Conservation (phyloP, 768 basidiomycete species). For the Lactarius deliciosus region DNA sequence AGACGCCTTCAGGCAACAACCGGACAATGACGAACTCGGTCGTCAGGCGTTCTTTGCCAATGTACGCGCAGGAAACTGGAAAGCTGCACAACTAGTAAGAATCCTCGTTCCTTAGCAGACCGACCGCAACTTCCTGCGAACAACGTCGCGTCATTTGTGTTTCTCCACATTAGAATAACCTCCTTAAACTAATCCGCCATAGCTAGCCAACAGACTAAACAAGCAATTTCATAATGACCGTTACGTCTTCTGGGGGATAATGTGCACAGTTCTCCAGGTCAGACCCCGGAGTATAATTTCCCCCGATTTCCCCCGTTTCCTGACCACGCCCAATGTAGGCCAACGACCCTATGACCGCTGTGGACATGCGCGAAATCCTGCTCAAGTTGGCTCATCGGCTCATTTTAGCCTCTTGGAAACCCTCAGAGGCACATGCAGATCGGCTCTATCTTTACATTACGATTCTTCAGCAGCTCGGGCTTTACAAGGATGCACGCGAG, state of each 20-base stretch:
- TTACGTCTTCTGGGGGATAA: conserved; percentile 82
- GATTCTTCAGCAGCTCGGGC: conserved; percentile 65
- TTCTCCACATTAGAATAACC: background rate
- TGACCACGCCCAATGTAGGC: conserved; percentile 47
- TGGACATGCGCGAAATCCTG: conserved; percentile 62
- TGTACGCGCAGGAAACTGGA: conserved; percentile 78
- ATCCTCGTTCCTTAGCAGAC: background rate
- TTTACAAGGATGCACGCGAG: conserved; percentile 68
- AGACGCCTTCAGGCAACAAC: conserved; percentile 79
- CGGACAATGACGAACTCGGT: conserved; percentile 78
- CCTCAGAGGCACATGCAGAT: conserved; percentile 65
- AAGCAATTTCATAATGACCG: conserved; percentile 82
- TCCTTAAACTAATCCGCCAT: conserved; percentile 13
- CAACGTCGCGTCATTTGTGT: background rate
- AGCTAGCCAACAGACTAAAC: conserved; percentile 81
- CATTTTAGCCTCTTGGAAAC: conserved; percentile 59
- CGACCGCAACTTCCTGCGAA: background rate
- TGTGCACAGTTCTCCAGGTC: conserved; percentile 79
- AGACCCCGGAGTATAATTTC: conserved; percentile 1
- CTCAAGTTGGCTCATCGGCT: conserved; percentile 78
- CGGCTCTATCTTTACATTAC: conserved; percentile 75
- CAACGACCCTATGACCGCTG: conserved; percentile 60
- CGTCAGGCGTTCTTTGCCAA: conserved; percentile 85
- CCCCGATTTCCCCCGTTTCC: background rate
- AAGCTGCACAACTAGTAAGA: conserved; percentile 75